Evolutionary conservation across 208 protist genomes (phyloP), one percentile per base, ranked within the genome.

Genomic region (Trypanosoma cruzi): DNA sequence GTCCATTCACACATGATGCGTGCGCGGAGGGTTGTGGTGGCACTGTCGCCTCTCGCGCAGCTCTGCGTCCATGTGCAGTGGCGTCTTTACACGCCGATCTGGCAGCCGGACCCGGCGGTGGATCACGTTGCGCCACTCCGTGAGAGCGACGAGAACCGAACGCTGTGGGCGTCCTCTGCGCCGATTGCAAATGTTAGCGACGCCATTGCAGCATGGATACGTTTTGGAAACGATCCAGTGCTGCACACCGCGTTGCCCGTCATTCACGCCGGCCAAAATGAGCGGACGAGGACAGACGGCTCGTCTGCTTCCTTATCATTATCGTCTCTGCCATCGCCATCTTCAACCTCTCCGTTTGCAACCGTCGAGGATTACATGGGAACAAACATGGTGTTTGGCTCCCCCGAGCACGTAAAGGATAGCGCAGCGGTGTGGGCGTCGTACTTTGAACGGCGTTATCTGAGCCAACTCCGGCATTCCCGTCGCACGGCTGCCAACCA

Each of bases 221-320:
- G 90, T n/a, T 93, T 93, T 58, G 88, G 90, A 26, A 96, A 96
- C 57, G 88, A 96, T 60, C 90, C 90, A 3, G 88, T 96, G n/a
- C 71, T 93, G 32, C 85, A 93, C 69, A 85, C 82, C 16, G 61
- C 73, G 8, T 28, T 82, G n/a, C 67, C 75, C 24, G 65, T 61
- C 37, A 54, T 71, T 1, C 60, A 57, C 56, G 56, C 40, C 6
- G 69, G 61, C 11, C 0, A 40, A 14, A 46, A 54, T 40, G 29
- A 20, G 14, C 11, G 4, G 34, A 37, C 1, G 18, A 53, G 0
- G 22, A 37, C 16, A 62, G 40, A 42, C 40, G 22, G 0, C 24
- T 20, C 31, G 1, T 54, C 44, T n/a, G 7, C n/a, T 7, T 53
- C n/a, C n/a, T 53, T 53, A 5, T 53, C n/a, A 8, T n/a, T n/a